Conservation (phyloP, 371 early-diverging fungal genomes). For the Mucor indicus region DNA sequence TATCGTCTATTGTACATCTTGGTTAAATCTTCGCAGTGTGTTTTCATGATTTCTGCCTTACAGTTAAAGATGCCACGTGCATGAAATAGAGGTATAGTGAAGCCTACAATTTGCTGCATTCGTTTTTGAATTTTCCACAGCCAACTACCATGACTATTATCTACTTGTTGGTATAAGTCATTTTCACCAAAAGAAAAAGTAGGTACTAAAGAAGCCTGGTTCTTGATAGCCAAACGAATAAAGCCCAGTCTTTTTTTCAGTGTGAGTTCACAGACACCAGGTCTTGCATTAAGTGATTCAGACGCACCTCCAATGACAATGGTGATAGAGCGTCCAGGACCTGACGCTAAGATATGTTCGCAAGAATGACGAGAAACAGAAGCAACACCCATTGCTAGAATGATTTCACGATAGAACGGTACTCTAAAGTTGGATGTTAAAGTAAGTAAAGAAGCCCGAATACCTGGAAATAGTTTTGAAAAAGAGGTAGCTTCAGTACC, state of each 20-base stretch:
- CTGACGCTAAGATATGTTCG: conserved; percentile 62
- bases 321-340: conserved; percentile 67
- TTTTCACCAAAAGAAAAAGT: conserved; percentile 79
- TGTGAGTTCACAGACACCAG: conserved; percentile 59
- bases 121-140: conserved; percentile 51
- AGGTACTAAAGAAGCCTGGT: conserved; percentile 65
- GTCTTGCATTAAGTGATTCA: conserved; percentile 63
- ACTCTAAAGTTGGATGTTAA: conserved; percentile 56
- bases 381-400: conserved; percentile 64
- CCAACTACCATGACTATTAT: conserved; percentile 37
- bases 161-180: conserved; percentile 64
- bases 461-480: conserved; percentile 61
- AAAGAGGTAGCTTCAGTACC: conserved; percentile 65
- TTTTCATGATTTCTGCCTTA: conserved; percentile 16
- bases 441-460: conserved; percentile 54
- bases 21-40: no score
- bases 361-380: conserved; percentile 72
- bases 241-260: conserved; percentile 72
- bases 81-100: conserved; percentile 64
- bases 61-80: conserved; percentile 68
- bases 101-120: conserved; percentile 54
- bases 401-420: conserved; percentile 69
- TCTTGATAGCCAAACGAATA: conserved; percentile 68
- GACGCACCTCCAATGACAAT: conserved; percentile 78
- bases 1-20: conserved; percentile 41